Percentiles rank a stretch among this genome's conserved stretches.
phyloP scores from a whole-genome alignment of 2,329 filamentous ascomycete species.

The Elsinoe necatrix region DNA sequence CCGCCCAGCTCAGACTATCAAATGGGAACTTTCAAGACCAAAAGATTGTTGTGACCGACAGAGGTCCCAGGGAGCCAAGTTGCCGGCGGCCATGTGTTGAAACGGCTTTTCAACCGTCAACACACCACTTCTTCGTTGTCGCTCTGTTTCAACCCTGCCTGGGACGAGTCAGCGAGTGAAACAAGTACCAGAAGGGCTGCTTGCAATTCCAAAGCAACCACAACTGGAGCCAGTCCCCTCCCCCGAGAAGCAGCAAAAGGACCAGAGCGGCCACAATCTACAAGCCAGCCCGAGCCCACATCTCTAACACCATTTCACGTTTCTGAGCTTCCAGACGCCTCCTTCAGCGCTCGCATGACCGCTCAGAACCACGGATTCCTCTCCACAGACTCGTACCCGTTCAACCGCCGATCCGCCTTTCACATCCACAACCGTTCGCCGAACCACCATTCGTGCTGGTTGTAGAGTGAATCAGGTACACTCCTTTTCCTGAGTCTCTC shows the following conservation, averaged over 20 bases:
- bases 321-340: conserved; percentile 8
- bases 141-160: conserved; percentile 4
- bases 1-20: not conserved
- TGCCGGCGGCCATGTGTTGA: conserved; percentile 10
- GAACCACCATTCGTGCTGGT: not conserved
- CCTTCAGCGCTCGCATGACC: conserved; percentile 7
- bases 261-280: conserved; percentile 1
- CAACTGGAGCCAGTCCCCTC: not conserved
- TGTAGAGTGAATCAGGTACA: conserved; percentile 10
- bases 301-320: not conserved
- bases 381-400: conserved; percentile 9
- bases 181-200: not conserved
- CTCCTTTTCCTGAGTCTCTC: not conserved
- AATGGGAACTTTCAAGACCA: not conserved
- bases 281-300: not conserved
- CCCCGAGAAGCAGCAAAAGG: not conserved
- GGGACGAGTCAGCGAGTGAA: conserved; percentile 3
- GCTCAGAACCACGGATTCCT: conserved; percentile 6
- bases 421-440: conserved; percentile 1
- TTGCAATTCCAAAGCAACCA: not conserved
- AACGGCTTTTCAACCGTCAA: conserved; percentile 6
- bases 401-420: not conserved
- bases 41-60: not conserved
- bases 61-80: not conserved
- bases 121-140: conserved; percentile 5